Evolutionary conservation across 148 eudicot genomes (phyloP).

Genomic region (Oxyria digyna): DNA sequence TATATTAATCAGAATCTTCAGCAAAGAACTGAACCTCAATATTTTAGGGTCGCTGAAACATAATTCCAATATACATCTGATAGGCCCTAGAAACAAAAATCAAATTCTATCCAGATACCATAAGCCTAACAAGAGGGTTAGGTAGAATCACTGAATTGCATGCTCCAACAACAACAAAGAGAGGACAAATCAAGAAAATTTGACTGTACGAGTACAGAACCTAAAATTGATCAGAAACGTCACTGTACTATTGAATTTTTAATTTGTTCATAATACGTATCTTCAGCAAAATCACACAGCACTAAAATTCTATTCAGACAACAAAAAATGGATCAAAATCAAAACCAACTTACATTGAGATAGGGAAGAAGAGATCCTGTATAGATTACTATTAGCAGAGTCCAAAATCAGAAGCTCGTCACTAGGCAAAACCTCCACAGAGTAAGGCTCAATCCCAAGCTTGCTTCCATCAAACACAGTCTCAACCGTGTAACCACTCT

Average conservation of each 20-base stretch:
- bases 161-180: background rate
- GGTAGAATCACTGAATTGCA: background rate
- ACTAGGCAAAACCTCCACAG: conserved; percentile 62
- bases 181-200: background rate
- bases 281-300: no score
- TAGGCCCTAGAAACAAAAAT: no score
- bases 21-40: background rate
- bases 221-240: no score
- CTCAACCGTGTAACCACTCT: conserved; percentile 90
- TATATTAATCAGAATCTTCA: background rate
- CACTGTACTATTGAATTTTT: no score
- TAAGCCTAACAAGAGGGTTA: background rate
- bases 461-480: conserved; percentile 99
- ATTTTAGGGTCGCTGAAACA: background rate
- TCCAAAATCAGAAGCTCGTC: conserved; percentile 88
- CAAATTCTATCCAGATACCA: background rate
- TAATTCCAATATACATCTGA: background rate
- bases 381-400: conserved; percentile 85
- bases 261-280: no score
- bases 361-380: conserved; percentile 80
- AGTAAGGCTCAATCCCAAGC: conserved; percentile 86
- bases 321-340: no score
- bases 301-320: no score
- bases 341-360: conserved; percentile 59
- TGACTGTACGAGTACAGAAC: no score